Base-by-base conservation (phyloP, 78 protist species). In the Dictyostelium firmibasis region DNA sequence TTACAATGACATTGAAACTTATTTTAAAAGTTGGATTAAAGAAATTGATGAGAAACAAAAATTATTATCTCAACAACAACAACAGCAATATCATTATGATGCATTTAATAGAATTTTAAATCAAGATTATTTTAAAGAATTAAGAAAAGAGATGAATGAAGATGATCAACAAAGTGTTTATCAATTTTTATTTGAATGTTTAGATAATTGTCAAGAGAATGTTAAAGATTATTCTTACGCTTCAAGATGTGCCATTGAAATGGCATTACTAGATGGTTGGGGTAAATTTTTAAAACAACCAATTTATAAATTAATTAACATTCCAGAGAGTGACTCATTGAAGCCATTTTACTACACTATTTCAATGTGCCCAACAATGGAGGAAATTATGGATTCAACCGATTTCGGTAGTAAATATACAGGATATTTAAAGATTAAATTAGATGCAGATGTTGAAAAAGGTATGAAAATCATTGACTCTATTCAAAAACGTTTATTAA, bases 321-420 rank as follows among this genome's bases (percentile, higher is more conserved):
- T 35, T 27, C 67, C 67, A 57, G 67, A 57, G 16, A 29, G 77
- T 35, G 81, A 75, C 33, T 75, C 81, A 35, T 35, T 18, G 18
- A 86, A 77, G 70, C 94, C 86, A 89, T 89, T 89, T 70, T 81
- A 81, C 47, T 89, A 89, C 70, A 89, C 94, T 4, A 81, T 81
- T n/a, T 89, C 94, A 81, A 38, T 81, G 50, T 89, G 94, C n/a
- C 94, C 94, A 62, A 89, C 94, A 14, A 89, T 41, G 81, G 60
- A 89, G 31, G 85, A 89, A 79, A 81, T 89, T 35, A 23, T 89
- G 3, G 84, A 89, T 35, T 41, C 81, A 13, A 33, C 62, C 4
- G 87, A 89, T 20, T 89, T 89, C 50, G 94, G 94, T 81, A 10
- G 35, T 25, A 70, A 81, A 35, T 81, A 89, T 70, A 89, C 94